Percentiles rank a stretch among this genome's conserved stretches.
phyloP scores from a whole-genome alignment of 2,329 filamentous ascomycete genomes.

The Trichoderma atroviride region DNA sequence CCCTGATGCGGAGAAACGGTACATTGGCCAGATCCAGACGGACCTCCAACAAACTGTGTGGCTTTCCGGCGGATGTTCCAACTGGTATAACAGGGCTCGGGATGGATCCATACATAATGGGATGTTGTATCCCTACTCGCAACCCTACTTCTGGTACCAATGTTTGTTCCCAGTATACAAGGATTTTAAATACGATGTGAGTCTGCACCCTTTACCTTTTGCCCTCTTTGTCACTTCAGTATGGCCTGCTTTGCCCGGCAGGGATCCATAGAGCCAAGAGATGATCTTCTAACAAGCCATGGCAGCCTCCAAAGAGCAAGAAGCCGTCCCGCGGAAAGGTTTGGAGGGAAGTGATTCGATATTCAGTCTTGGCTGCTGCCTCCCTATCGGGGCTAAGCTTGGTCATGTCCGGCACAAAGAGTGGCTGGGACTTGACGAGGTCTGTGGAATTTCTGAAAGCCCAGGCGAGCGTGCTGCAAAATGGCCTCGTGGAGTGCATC shows the following conservation, averaged over 20 bases:
- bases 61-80: constrained; percentile 40
- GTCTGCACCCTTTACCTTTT: constrained; percentile 20
- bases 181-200: constrained; percentile 41
- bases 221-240: background rate
- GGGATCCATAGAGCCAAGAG: background rate
- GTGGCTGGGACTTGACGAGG: background rate
- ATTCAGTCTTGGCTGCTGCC: background rate
- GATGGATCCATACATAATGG: constrained; percentile 39
- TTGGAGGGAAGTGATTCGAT: background rate
- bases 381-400: constrained; percentile 22
- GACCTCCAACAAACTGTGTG: constrained; percentile 42
- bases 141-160: constrained; percentile 42
- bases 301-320: background rate
- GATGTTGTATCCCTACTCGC: constrained; percentile 42
- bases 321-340: background rate
- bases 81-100: constrained; percentile 41
- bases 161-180: constrained; percentile 41
- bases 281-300: background rate
- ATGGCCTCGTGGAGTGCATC: background rate
- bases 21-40: constrained; percentile 39
- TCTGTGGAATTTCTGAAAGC: constrained; percentile 1
- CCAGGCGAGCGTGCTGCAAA: background rate
- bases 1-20: constrained; percentile 40
- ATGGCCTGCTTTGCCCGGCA: background rate
- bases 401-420: background rate